A percentile compares a stretch with the other conserved stretches of the same genome.
Conservation (phyloP, 2,329 filamentous ascomycete genomes). For the Eutypa lata region DNA sequence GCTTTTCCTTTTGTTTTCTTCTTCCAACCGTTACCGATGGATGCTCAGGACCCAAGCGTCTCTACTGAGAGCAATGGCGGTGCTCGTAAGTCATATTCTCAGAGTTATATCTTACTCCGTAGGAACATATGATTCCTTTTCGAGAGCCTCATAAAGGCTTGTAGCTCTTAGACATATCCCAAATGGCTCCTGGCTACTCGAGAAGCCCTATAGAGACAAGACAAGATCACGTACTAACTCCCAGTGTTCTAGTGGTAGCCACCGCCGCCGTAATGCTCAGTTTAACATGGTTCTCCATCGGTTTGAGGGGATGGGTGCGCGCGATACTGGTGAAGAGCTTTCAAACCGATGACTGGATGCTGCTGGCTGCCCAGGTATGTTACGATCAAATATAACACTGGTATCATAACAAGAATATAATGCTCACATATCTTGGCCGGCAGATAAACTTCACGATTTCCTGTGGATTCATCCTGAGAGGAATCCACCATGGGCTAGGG, state of each 20-base stretch:
- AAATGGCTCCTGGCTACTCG: no score
- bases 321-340: conserved; percentile 33
- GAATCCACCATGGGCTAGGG: conserved; percentile 42
- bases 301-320: conserved; percentile 25
- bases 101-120: neutral
- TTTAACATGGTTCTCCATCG: conserved; percentile 28
- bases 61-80: conserved; percentile 29
- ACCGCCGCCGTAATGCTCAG: conserved; percentile 35
- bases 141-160: no score
- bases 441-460: conserved; percentile 46
- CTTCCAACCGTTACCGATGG: conserved; percentile 16
- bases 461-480: conserved; percentile 43
- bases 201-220: neutral
- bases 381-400: neutral
- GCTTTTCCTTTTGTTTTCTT: neutral
- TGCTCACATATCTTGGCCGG: conserved; percentile 5
- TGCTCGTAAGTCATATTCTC: conserved; percentile 5
- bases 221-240: neutral
- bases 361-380: conserved; percentile 46
- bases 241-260: conserved; percentile 11
- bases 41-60: conserved; percentile 27
- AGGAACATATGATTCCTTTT: no score
- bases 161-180: no score
- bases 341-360: conserved; percentile 52
- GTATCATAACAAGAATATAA: neutral